Percentiles rank a stretch among this genome's conserved stretches.
These are phyloP conservation scores for Heimioporus sp. DNA, from an alignment of 768 basidiomycete genomes.

Conservation along the genomic window DNA sequence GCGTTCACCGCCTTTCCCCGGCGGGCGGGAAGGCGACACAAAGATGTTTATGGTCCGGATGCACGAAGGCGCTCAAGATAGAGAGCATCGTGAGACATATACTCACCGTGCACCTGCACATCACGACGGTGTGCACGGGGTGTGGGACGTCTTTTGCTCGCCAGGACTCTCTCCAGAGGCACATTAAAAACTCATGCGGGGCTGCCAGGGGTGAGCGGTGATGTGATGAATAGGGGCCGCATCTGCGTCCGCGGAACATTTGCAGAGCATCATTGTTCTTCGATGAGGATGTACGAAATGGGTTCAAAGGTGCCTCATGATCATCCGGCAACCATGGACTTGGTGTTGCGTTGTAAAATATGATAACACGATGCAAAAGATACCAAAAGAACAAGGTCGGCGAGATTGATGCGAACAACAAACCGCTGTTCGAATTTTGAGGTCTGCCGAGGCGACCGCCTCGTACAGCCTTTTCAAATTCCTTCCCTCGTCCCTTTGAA, in stretches of 20 bases:
- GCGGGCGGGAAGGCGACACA: constrained; percentile 1
- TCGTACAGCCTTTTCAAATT: too few species aligned
- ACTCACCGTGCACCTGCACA: constrained; percentile 19
- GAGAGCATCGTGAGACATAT: constrained; percentile 27
- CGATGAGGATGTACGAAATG: neutral
- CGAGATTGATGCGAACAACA: too few species aligned
- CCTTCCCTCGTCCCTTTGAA: too few species aligned
- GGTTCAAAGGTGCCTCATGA: neutral
- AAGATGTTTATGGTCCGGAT: constrained; percentile 19
- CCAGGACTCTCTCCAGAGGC: constrained; percentile 24
- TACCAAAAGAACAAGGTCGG: too few species aligned
- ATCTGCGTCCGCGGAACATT: neutral
- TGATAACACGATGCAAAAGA: too few species aligned
- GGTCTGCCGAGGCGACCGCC: too few species aligned
- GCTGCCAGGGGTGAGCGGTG: neutral
- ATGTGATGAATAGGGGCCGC: neutral
- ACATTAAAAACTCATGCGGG: constrained; percentile 19
- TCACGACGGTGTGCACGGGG: constrained; percentile 6
- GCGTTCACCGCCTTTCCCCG: constrained; percentile 2
- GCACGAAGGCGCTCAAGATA: constrained; percentile 20
- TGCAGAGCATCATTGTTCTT: neutral
- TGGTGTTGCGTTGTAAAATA: too few species aligned
- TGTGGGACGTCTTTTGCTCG: constrained; percentile 28
- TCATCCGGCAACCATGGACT: too few species aligned
- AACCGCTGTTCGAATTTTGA: too few species aligned